phyloP scores from a whole-genome alignment of 331 rosid species.

The Quercus lobata region DNA sequence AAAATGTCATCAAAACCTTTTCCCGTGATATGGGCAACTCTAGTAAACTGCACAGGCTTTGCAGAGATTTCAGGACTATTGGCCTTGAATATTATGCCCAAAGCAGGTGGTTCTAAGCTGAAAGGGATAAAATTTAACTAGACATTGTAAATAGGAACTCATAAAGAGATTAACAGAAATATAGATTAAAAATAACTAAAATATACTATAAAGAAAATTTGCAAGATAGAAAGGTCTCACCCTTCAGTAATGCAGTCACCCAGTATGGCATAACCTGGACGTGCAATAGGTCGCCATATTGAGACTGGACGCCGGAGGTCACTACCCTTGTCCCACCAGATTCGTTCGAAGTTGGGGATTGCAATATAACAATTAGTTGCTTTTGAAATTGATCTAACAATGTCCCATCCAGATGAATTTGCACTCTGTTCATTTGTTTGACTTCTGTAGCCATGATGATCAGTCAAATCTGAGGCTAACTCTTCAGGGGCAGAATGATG shows the following conservation, averaged over 20 bases:
- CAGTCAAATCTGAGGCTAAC: slow-evolving; percentile 40
- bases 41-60: slow-evolving; percentile 92
- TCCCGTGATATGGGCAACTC: slow-evolving; percentile 72
- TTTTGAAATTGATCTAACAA: slow-evolving; percentile 74
- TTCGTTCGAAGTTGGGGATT: slow-evolving; percentile 91
- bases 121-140: slow-evolving; percentile 20
- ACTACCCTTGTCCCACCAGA: slow-evolving; percentile 99
- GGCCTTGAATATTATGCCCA: slow-evolving; percentile 80
- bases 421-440: slow-evolving; percentile 35
- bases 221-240: slow-evolving; percentile 43
- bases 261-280: slow-evolving; percentile 76
- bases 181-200: neutral
- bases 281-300: slow-evolving; percentile 87
- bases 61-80: slow-evolving; percentile 81
- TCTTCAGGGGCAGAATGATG: slow-evolving; percentile 38
- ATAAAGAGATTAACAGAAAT: slow-evolving; percentile 12
- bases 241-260: slow-evolving; percentile 98
- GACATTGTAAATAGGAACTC: slow-evolving; percentile 13
- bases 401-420: slow-evolving; percentile 83
- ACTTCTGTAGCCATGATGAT: slow-evolving; percentile 41
- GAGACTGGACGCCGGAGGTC: slow-evolving; percentile 81
- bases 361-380: slow-evolving; percentile 65
- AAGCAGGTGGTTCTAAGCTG: slow-evolving; percentile 97
- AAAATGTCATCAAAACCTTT: slow-evolving; percentile 86
- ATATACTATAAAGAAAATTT: slow-evolving; percentile 1